Evolutionary conservation across 495 filamentous ascomycete genomes (phyloP).

Genomic region (Neurospora hispaniola): DNA sequence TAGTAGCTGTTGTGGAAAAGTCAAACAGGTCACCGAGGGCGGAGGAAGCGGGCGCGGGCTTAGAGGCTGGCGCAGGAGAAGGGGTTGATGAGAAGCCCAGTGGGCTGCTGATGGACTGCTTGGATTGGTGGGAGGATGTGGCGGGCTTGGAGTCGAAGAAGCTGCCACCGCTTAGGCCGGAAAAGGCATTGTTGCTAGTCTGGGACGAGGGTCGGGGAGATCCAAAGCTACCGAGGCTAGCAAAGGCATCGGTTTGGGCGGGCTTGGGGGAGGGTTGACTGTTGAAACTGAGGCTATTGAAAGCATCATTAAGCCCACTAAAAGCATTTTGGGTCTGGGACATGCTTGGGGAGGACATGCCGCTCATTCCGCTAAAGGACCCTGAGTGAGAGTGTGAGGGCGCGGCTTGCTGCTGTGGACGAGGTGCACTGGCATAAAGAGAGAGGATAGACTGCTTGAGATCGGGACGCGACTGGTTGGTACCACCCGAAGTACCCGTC

Average conservation of each 20-base stretch:
- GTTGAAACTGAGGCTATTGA: conserved; percentile 68
- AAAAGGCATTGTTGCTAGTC: conserved; percentile 43
- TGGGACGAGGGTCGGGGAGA: conserved; percentile 43
- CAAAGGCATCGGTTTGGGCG: conserved; percentile 56
- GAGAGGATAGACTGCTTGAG: conserved; percentile 96
- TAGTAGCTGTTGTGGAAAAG: conserved; percentile 42
- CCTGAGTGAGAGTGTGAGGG: conserved; percentile 34
- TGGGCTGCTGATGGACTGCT: conserved; percentile 34
- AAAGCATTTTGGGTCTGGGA: conserved; percentile 41
- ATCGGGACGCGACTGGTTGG: conserved; percentile 72
- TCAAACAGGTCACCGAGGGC: conserved; percentile 71
- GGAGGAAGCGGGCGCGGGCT: conserved; percentile 37
- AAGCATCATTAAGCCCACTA: conserved; percentile 77
- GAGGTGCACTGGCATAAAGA: conserved; percentile 77
- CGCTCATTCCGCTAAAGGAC: conserved; percentile 39
- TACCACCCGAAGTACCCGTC: conserved; percentile 45
- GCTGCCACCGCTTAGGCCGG: conserved; percentile 52
- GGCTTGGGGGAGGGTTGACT: conserved; percentile 43
- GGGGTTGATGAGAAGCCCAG: conserved; percentile 44
- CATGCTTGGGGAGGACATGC: conserved; percentile 42
- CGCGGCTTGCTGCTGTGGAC: conserved; percentile 45
- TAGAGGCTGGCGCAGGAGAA: conserved; percentile 35
- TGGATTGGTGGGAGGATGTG: conserved; percentile 39
- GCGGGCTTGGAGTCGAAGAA: conserved; percentile 72
- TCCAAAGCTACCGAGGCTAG: conserved; percentile 54